Conservation (phyloP, 805 yeast species). For the Saturnispora sekii region DNA sequence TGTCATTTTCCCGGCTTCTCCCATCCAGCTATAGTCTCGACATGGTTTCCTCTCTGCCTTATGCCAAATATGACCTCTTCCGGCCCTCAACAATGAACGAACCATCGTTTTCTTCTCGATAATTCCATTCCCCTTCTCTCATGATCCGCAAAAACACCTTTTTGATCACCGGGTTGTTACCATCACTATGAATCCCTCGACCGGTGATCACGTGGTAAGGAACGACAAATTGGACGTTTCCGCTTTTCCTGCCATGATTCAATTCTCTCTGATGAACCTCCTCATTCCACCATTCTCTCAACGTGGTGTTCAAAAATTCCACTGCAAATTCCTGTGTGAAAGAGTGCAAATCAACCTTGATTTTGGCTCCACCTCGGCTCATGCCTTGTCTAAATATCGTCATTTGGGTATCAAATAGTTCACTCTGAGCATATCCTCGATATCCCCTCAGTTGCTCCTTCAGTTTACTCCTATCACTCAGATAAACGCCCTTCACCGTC, state of each 20-base stretch:
- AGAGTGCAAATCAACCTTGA: constrained; percentile 48
- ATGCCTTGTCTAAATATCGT: too few species aligned
- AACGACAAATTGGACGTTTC: constrained; percentile 31
- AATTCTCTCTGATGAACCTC: constrained; percentile 39
- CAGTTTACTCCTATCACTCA: background rate
- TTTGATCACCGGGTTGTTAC: constrained; percentile 44
- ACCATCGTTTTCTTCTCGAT: constrained; percentile 35
- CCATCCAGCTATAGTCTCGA: too few species aligned
- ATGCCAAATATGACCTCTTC: constrained; percentile 3
- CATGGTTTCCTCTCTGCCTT: too few species aligned
- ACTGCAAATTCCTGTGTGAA: constrained; percentile 40
- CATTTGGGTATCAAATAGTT: constrained; percentile 1
- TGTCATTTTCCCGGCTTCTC: too few species aligned
- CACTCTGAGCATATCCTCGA: constrained; percentile 8
- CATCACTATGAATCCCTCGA: constrained; percentile 57
- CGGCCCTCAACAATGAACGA: constrained; percentile 37
- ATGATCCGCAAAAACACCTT: constrained; percentile 34
- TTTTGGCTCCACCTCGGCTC: constrained; percentile 7
- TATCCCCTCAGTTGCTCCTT: constrained; percentile 6
- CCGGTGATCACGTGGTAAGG: constrained; percentile 52
- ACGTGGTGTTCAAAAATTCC: constrained; percentile 25
- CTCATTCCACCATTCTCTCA: constrained; percentile 53
- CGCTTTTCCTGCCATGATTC: constrained; percentile 28
- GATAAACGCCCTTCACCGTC: constrained; percentile 1
- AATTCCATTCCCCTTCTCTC: constrained; percentile 29